A percentile compares a stretch with the other conserved stretches of the same genome.
phyloP scores from a whole-genome alignment of 164 flowering plant species.

The Malania oleifera region DNA sequence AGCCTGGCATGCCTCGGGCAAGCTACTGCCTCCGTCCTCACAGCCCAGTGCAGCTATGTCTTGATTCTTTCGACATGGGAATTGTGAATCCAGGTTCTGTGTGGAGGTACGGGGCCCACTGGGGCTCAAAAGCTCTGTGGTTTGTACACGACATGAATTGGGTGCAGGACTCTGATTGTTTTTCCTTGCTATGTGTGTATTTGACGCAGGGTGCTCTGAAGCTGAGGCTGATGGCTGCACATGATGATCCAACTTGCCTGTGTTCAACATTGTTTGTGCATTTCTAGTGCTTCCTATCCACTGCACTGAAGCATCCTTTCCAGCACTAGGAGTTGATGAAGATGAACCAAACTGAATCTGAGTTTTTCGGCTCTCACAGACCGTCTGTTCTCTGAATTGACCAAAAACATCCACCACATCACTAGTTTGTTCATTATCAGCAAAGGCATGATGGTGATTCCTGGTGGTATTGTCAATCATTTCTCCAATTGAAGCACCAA shows the following conservation, averaged over 20 bases:
- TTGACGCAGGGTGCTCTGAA: slow-evolving; percentile 17
- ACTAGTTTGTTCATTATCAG: not conserved
- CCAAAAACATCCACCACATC: not conserved
- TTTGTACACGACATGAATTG: slow-evolving; percentile 8
- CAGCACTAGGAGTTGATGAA: slow-evolving; percentile 8
- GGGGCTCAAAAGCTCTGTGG: slow-evolving; percentile 4
- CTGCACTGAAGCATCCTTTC: slow-evolving; percentile 11
- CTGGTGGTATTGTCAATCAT: not conserved
- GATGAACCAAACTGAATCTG: slow-evolving; percentile 15
- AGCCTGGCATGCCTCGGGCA: slow-evolving; percentile 2
- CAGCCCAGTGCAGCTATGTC: slow-evolving; percentile 1
- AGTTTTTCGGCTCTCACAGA: not conserved
- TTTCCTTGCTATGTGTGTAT: slow-evolving; percentile 7
- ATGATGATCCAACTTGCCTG: slow-evolving; percentile 4
- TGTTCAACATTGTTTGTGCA: not conserved
- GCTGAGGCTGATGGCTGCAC: slow-evolving; percentile 14
- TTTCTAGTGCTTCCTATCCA: not conserved
- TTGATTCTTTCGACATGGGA: slow-evolving; percentile 3
- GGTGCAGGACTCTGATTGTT: slow-evolving; percentile 10
- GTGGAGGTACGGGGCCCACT: not conserved
- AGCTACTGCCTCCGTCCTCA: not conserved
- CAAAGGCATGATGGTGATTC: not conserved
- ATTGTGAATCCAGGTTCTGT: not conserved
- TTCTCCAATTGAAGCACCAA: not conserved
- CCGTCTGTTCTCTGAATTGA: not conserved